phyloP scores from a whole-genome alignment of 257 asterid genomes.

The Coffea canephora region DNA sequence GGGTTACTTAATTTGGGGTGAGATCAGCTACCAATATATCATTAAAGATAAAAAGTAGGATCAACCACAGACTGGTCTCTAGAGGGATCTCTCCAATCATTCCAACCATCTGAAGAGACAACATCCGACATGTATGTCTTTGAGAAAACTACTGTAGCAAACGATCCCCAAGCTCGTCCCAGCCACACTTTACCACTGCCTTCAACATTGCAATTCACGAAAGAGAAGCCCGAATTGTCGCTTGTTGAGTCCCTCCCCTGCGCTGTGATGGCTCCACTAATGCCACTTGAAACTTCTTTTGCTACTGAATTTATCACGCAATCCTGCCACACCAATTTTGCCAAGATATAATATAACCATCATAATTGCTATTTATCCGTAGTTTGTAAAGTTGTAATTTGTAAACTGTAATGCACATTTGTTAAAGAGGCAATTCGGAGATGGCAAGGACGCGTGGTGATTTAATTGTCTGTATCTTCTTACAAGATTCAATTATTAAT shows the following conservation, averaged over 20 bases:
- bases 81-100: conserved; percentile 66
- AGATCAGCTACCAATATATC: neutral
- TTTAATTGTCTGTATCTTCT: too few species aligned
- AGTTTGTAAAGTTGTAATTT: too few species aligned
- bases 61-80: conserved; percentile 54
- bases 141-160: conserved; percentile 59
- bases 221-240: conserved; percentile 69
- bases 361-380: too few species aligned
- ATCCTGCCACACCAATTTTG: conserved; percentile 33
- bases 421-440: too few species aligned
- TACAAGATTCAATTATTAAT: too few species aligned
- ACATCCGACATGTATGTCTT: conserved; percentile 63
- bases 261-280: conserved; percentile 76
- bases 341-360: too few species aligned
- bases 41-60: neutral
- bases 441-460: too few species aligned
- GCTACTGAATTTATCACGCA: conserved; percentile 68
- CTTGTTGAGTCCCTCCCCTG: conserved; percentile 53
- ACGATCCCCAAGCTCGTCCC: conserved; percentile 87
- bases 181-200: conserved; percentile 85
- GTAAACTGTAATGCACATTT: too few species aligned
- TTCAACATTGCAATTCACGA: conserved; percentile 55
- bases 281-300: conserved; percentile 31
- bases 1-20: neutral
- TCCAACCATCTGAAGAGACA: conserved; percentile 77